Evolutionary conservation across 2,329 filamentous ascomycete genomes (phyloP), one percentile per base, ranked within the genome.

Genomic region (Aspergillus ochraceus): DNA sequence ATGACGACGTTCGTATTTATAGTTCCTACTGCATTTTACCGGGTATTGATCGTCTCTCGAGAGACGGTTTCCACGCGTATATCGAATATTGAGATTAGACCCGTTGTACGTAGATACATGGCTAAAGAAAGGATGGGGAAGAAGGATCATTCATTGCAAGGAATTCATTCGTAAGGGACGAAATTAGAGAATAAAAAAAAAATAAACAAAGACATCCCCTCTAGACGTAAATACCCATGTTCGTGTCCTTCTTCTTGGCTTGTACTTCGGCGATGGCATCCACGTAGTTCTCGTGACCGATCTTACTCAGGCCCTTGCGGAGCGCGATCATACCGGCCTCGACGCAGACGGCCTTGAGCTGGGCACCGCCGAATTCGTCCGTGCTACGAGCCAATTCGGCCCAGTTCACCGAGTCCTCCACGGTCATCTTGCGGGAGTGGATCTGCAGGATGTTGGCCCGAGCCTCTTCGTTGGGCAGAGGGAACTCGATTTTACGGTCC

Each of bases 281-380:
- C 54, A 99, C 95, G 74, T 98, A 99, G 79, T 99, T 92, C 82
- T 99, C 95, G 76, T 99, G 95, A 61, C 90, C 90, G 73, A 99
- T 95, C 85, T 97, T 97, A 80, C 89, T 92, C 84, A 96, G 93
- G 62, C 95, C 95, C 76, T 89, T 92, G 68, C 95, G 87, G 73
- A 99, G 82, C 29, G 95, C 95, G 80, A 99, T 99, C 95, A 99
- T 99, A 75, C 95, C 95, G 54, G 95, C 95, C 81, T 99, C 95
- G 26, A 99, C 95, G 77, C 95, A 99, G 22, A 99, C 95, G 49
- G 95, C 95, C 85, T 99, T 99, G 69, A 99, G 81, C 87, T 96
- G 94, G 61, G 95, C 95, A 75, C 95, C 95, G 60, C 95, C 95
- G 76, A 99, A 99, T 80, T 99, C 95, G 76, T 99, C 95, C 19